Conservation (phyloP, 495 filamentous ascomycete genomes). For the Talaromyces proteolyticus region DNA sequence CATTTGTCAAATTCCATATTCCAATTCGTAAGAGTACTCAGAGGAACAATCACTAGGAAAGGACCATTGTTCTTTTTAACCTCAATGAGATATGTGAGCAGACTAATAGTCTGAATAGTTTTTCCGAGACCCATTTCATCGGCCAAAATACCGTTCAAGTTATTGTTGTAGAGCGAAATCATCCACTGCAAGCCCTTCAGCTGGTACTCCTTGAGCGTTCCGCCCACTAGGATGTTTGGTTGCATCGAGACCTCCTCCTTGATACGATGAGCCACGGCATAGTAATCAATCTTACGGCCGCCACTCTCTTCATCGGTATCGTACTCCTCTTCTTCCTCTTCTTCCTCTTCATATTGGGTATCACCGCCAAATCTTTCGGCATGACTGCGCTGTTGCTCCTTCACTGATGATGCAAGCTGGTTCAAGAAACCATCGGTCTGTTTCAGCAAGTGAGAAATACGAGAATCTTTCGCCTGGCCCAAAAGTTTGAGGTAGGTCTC, state of each 20-base stretch:
- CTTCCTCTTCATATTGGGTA: conserved; percentile 50
- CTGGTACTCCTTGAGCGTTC: conserved; percentile 94
- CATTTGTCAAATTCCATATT: conserved; percentile 98
- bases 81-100: conserved; percentile 96
- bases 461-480: conserved; percentile 96
- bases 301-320: conserved; percentile 65
- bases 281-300: conserved; percentile 87
- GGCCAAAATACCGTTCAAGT: conserved; percentile 95
- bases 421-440: conserved; percentile 97
- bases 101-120: conserved; percentile 97
- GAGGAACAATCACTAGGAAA: conserved; percentile 92
- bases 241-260: conserved; percentile 84
- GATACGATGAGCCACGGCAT: conserved; percentile 92
- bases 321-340: conserved; percentile 57
- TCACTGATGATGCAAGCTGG: conserved; percentile 88
- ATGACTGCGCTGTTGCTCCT: conserved; percentile 80
- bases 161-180: conserved; percentile 99
- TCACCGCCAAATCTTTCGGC: conserved; percentile 71
- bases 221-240: conserved; percentile 80
- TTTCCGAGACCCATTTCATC: conserved; percentile 99
- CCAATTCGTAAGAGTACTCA: conserved; percentile 98
- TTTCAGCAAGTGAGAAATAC: conserved; percentile 92
- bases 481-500: conserved; percentile 95
- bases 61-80: conserved; percentile 89
- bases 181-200: conserved; percentile 98